Evolutionary conservation across 352 stramenopile genomes (phyloP), one percentile per base, ranked within the genome.

Genomic region (Pythium folliculosum): DNA sequence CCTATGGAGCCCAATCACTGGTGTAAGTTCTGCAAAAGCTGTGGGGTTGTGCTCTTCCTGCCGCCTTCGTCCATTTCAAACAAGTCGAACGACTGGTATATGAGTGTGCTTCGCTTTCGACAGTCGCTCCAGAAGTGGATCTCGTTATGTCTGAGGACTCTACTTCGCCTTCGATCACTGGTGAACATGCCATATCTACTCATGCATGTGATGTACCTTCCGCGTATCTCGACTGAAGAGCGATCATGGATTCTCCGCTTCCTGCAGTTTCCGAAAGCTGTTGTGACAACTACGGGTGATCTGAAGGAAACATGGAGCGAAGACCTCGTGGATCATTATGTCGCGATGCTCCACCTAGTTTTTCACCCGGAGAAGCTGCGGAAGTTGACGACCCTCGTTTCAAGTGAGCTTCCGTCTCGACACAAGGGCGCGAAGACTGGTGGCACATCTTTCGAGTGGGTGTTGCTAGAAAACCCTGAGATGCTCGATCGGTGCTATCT

Each of bases 181-280:
- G 80, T 77, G 48, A 94, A 92, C 51, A 89, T 93, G 82, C 86
- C 88, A 22, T 94, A 89, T 69, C 50, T 96, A 21, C 65, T 96
- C 17, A 91, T 94, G 84, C 88, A 96, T 65, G 67, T 88, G 21
- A 88, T 96, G 84, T 94, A 94, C 37, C 72, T 96, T 23, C 88
- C 88, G 32, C 82, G 84, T 1, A 87, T 96, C 37, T 81, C 80
- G 25, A 92, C 78, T 0, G 82, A 93, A 62, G 88, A 94, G 47
- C 76, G 88, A 0, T 90, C 82, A 9, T 96, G 88, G 88, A 75
- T 93, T 57, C 64, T 96, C 21, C 69, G 82, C 6, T 94, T 94
- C 47, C 45, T 96, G 19, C 88, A 96, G 70, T 94, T 96, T 37
- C 88, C 88, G 3, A 78, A 82, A 43, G 81, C 80, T 9, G 80